Evolutionary conservation across 1,139 yeast genomes (phyloP), one percentile per base, ranked within the genome.

Genomic region (Debaryomycetaceae sp.): DNA sequence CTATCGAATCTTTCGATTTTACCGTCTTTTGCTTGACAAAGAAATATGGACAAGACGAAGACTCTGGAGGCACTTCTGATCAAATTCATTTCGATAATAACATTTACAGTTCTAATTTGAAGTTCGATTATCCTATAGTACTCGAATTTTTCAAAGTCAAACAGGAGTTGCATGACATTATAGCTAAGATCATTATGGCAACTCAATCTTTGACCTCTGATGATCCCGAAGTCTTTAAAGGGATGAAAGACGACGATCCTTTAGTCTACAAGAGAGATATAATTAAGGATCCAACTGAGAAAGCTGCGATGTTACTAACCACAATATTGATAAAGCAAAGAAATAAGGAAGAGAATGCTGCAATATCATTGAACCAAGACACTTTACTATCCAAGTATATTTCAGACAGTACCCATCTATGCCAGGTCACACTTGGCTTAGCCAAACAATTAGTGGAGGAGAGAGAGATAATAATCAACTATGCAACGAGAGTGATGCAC

Each of bases 401-500:
- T 41, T 59, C 60, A 13, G 75, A 74, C 17, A 75, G 81, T 6
- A 62, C 70, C 13, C 72, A 73, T 34, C 66, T 77, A 34, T 68
- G 80, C 36, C 66, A 70, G 11, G 58, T 75, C 5, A 62, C 83
- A 3, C 64, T 78, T 40, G 54, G 64, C 0, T 62, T 81, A 5
- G 75, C 82, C 5, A 76, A 75, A 39, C 86, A 78, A 51, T 68
- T 87, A 51, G 78, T 83, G 36, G 87, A 83, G 43, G 90, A 85
- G 57, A 71, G 90, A 47, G 89, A 84, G 48, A 78, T 83, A 2
- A 75, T 86, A 27, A 63, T 85, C 43, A 85, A 83, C 54, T 85
- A 85, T 56, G 85, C 89, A 11, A 83, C 91, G 0, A 72, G 93
- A 55, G 83, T 85, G 43, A 83, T 86, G 89, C 85, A 84, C 53